Conservation (phyloP, 202 grass and related monocot species). For the Carex arenaria region DNA sequence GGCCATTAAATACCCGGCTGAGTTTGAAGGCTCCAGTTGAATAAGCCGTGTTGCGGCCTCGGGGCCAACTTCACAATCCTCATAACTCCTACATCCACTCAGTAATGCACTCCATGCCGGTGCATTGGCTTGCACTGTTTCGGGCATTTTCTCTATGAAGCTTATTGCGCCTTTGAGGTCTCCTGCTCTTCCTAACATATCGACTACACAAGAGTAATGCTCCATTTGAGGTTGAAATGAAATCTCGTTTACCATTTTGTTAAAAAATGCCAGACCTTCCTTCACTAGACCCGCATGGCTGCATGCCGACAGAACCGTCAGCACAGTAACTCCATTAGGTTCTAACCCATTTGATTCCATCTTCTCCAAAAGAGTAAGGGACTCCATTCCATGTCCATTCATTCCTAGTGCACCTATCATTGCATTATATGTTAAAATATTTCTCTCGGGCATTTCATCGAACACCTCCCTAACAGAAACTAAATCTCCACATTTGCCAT, state of each 20-base stretch:
- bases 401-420: slow-evolving; percentile 58
- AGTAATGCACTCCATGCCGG: too few species aligned
- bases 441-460: slow-evolving; percentile 25
- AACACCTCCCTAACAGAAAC: slow-evolving; percentile 33
- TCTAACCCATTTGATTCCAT: slow-evolving; percentile 27
- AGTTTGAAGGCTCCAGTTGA: too few species aligned
- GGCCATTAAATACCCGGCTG: too few species aligned
- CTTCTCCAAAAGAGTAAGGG: not conserved
- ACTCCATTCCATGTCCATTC: slow-evolving; percentile 38
- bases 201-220: slow-evolving; percentile 38
- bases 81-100: too few species aligned
- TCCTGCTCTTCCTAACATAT: slow-evolving; percentile 40
- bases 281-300: slow-evolving; percentile 42
- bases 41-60: too few species aligned
- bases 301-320: slow-evolving; percentile 38
- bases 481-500: slow-evolving; percentile 49
- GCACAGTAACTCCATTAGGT: slow-evolving; percentile 38
- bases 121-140: too few species aligned
- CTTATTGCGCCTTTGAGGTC: too few species aligned
- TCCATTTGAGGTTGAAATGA: slow-evolving; percentile 27
- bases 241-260: slow-evolving; percentile 21
- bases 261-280: slow-evolving; percentile 35
- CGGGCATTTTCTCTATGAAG: too few species aligned
- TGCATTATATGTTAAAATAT: slow-evolving; percentile 41
- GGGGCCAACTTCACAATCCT: too few species aligned